phyloP scores from a whole-genome alignment of 345 rosid species.

The Populus pruinosa region DNA sequence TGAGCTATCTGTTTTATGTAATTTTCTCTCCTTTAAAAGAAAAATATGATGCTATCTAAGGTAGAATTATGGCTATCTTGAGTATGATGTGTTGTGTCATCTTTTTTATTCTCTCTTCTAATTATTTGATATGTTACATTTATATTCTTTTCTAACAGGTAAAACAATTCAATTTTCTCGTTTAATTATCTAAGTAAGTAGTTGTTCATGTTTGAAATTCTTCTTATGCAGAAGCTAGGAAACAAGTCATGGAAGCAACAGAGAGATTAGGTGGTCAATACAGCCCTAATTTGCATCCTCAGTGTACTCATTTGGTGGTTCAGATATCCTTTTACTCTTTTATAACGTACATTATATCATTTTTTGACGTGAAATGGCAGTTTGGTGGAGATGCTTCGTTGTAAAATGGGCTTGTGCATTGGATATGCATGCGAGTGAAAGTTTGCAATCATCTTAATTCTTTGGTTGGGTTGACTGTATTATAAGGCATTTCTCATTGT shows the following conservation, averaged over 20 bases:
- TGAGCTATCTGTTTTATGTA: too few relatives aligned
- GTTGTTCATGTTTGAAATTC: neutral
- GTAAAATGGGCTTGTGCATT: neutral
- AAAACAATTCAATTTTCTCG: neutral
- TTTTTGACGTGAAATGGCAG: neutral
- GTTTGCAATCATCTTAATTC: neutral
- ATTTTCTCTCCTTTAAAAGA: too few relatives aligned
- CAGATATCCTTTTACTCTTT: conserved; percentile 72
- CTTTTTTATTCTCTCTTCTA: neutral
- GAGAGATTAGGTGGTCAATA: conserved; percentile 89
- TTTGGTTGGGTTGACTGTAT: neutral
- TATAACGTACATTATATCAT: neutral
- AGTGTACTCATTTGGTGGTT: conserved; percentile 90
- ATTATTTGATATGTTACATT: neutral
- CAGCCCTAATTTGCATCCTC: conserved; percentile 74
- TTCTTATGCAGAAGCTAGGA: conserved; percentile 71
- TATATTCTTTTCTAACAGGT: neutral
- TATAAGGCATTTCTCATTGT: too few relatives aligned
- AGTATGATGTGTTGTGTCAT: neutral
- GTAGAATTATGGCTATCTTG: neutral
- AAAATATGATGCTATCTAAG: neutral
- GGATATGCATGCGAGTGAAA: neutral
- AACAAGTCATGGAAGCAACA: conserved; percentile 89
- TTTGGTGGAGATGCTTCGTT: neutral
- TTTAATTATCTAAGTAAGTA: neutral